These are phyloP conservation scores for Polygonum maritimum DNA, from an alignment of 148 eudicot genomes.

Conservation along the genomic window DNA sequence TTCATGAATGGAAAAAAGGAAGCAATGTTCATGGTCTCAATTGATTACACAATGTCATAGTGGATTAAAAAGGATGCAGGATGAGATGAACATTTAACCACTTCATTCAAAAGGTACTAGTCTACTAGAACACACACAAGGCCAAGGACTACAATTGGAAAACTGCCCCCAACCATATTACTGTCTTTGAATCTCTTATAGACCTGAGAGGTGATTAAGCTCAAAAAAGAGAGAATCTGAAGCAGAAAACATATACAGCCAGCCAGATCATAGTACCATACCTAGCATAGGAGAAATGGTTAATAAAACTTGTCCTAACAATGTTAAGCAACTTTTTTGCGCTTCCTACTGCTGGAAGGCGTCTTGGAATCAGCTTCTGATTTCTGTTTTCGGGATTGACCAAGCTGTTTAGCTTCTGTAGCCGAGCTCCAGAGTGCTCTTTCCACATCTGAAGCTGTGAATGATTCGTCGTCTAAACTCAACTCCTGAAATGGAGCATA, in stretches of 20 bases:
- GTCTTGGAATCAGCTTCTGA: conserved; percentile 22
- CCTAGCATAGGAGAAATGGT: neutral
- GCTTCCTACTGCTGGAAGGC: conserved; percentile 40
- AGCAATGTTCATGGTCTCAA: too few relatives aligned
- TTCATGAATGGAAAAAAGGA: neutral
- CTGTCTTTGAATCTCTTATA: neutral
- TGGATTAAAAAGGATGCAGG: neutral
- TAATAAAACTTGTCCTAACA: neutral
- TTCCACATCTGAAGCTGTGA: conserved; percentile 85
- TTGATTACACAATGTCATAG: too few relatives aligned
- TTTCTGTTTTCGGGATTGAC: conserved; percentile 17
- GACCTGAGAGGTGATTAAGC: neutral
- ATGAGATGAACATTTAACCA: neutral
- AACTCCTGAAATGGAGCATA: conserved; percentile 34
- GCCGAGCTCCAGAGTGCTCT: conserved; percentile 77
- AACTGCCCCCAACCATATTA: neutral
- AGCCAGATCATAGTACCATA: neutral
- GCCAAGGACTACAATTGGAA: too few relatives aligned
- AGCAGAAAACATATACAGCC: neutral
- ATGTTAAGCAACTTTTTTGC: conserved; percentile 22
- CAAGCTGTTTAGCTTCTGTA: conserved; percentile 37
- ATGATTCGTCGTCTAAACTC: conserved; percentile 37
- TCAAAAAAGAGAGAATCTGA: neutral
- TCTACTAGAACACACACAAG: too few relatives aligned
- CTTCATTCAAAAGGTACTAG: neutral